Percentiles rank a stretch among this genome's conserved stretches.
These are phyloP conservation scores for Ramularia endophylla DNA, from an alignment of 2,329 filamentous ascomycete genomes.

Conservation along the genomic window DNA sequence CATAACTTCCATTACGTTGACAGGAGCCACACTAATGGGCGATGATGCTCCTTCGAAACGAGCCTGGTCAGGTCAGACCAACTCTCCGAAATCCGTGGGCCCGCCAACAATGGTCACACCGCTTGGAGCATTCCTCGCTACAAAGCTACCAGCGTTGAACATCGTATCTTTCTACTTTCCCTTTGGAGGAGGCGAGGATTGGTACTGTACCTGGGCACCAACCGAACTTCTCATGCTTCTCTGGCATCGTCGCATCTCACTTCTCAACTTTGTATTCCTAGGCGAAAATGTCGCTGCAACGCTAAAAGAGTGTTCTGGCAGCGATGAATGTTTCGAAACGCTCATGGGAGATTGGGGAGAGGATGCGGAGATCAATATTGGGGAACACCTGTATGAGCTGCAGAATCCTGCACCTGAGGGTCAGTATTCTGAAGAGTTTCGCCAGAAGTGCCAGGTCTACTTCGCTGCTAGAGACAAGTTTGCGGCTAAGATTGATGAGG, in stretches of 20 bases:
- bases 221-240: slow-evolving; percentile 5
- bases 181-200: background rate
- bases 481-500: background rate
- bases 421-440: too few species aligned
- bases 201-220: background rate
- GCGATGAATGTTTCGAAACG: slow-evolving; percentile 6
- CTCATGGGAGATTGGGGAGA: slow-evolving; percentile 2
- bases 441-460: too few species aligned
- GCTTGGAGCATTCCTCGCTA: background rate
- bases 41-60: background rate
- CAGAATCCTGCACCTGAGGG: too few species aligned
- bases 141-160: background rate
- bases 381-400: too few species aligned
- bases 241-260: slow-evolving; percentile 3
- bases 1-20: background rate
- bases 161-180: background rate
- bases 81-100: background rate
- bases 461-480: too few species aligned
- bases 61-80: background rate
- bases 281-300: background rate
- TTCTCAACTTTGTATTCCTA: slow-evolving; percentile 3
- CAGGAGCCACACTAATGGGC: background rate
- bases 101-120: background rate
- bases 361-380: too few species aligned
- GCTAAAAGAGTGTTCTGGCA: slow-evolving; percentile 1